Base-by-base conservation (phyloP, 345 rosid genomes). In the Citrus reticulata region DNA sequence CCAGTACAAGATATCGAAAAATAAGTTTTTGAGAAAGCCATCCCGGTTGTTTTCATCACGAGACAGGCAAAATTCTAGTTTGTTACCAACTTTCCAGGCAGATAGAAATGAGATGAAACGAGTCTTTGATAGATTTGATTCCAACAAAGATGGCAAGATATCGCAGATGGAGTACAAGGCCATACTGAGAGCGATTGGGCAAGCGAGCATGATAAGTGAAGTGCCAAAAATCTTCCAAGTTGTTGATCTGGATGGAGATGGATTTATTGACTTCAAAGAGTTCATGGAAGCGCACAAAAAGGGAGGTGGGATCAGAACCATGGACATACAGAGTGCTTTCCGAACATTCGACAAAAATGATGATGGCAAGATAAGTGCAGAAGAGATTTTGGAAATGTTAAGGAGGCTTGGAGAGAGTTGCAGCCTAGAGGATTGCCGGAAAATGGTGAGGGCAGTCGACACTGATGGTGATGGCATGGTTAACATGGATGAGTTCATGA, bases 291-390 rank as follows among this genome's bases (percentile, higher is more conserved):
- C 84, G 14, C 85, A 93, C 82, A 89, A 78, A 77, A 85, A 62
- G 78, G 91, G 85, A 37, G 97, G 94, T 57, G 95, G 97, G 75
- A 81, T 88, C 60, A 84, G 73, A 74, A 87, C 82, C 1, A 73
- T 63, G 66, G 96, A 93, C 78, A 86, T 93, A 61, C 87, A 88
- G 58, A 83, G 81, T 2, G 93, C 97, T 25, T 95, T 95, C 42
- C 74, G 77, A 66, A 87, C 89, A 5, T 95, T 92, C 68, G 97
- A 93, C 82, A 80, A 57, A 51, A 93, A 93, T 9, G 85, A 88
- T 0, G 99, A 93, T 16, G 98, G 95, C 65, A 90, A 86, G 87
- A 93, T 92, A 83, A 89, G 91, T n/a, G 95, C 95, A 1, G 97
- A 92, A 67, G 96, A 93, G 77, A 89, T 93, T 17, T 66, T 92